Evolutionary conservation across 371 early-diverging fungal genomes (phyloP).

Genomic region (Mucor circinelloides): DNA sequence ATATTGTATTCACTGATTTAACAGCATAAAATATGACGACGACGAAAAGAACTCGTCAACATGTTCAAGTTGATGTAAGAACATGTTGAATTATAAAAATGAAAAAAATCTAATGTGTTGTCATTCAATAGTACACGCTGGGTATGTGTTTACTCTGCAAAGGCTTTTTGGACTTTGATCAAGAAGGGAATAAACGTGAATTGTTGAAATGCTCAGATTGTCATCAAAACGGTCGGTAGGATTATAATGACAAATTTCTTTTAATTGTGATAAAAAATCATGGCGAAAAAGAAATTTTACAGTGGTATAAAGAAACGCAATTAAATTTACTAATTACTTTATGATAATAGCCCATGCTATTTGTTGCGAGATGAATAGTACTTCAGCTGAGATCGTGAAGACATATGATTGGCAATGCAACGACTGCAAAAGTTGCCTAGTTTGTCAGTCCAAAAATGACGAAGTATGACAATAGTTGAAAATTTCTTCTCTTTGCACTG

Average conservation of each 20-base stretch:
- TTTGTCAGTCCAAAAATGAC: slow-evolving; percentile 39
- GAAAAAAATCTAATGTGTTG: not conserved
- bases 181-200: slow-evolving; percentile 17
- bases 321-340: not conserved
- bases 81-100: not conserved
- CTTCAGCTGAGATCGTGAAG: slow-evolving; percentile 28
- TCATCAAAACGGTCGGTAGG: slow-evolving; percentile 42
- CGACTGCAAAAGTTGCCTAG: slow-evolving; percentile 46
- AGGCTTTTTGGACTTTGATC: slow-evolving; percentile 26
- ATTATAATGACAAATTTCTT: not conserved
- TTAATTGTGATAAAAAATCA: not conserved
- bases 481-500: slow-evolving; percentile 12
- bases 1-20: not conserved
- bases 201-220: slow-evolving; percentile 38
- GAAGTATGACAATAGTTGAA: slow-evolving; percentile 33
- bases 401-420: slow-evolving; percentile 53
- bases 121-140: slow-evolving; percentile 26
- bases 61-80: slow-evolving; percentile 25
- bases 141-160: slow-evolving; percentile 38
- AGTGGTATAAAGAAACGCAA: not conserved
- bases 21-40: not conserved
- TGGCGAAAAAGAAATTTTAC: not conserved
- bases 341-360: slow-evolving; percentile 30
- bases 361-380: slow-evolving; percentile 31
- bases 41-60: slow-evolving; percentile 17